phyloP scores from a whole-genome alignment of 192 early-diverging fungal genomes.

The Gonapodya prolifera region DNA sequence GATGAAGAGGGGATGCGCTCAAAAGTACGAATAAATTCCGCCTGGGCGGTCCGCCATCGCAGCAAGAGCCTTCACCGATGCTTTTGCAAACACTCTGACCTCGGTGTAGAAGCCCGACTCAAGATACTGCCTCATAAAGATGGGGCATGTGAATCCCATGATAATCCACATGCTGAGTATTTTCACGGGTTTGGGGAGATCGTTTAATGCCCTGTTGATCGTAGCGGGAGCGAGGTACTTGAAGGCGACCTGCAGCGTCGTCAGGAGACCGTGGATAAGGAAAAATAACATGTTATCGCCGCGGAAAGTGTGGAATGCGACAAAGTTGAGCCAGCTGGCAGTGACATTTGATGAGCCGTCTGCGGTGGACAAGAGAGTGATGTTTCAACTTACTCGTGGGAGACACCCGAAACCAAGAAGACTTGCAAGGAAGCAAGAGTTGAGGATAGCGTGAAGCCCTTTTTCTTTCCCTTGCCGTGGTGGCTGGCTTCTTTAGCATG shows the following conservation, averaged over 20 bases:
- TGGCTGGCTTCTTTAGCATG: no score
- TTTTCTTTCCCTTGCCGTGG: neutral
- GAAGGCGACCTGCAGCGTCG: neutral
- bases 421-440: neutral
- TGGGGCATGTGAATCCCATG: neutral
- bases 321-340: neutral
- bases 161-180: neutral
- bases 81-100: neutral
- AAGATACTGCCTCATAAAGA: neutral
- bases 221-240: neutral
- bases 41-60: no score
- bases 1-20: no score
- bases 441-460: neutral
- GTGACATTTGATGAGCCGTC: neutral
- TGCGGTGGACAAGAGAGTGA: no score
- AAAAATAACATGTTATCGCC: neutral
- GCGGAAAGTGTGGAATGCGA: neutral
- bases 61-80: no score
- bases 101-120: neutral
- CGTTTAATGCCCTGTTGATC: neutral
- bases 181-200: neutral
- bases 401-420: neutral
- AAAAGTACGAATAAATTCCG: no score
- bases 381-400: neutral
- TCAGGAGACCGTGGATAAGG: neutral